Base-by-base conservation (phyloP, 1,284 basidiomycete genomes). In the Neonothopanus nambi region DNA sequence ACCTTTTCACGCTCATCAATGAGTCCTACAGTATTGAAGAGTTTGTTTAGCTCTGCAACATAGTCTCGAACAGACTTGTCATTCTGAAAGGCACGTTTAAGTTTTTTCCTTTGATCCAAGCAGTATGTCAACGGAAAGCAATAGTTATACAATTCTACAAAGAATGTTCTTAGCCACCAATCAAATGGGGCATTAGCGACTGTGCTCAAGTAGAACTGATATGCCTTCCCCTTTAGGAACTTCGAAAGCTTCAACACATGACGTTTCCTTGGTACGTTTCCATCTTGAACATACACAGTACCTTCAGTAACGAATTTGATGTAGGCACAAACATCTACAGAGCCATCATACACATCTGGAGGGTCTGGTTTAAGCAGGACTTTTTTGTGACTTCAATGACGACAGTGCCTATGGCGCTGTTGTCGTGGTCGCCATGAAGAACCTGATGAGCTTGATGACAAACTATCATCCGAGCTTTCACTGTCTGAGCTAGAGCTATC, bases 71-170 rank as follows among this genome's bases (percentile, higher is more conserved):
- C 61, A 1, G 57, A 50, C 38, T 58, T 60, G 21, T 63, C 51
- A 45, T 62, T 55, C 39, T 70, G 68, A 37, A 53, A 56, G 37
- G 55, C 57, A 0, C 48, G 36, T 2, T 55, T 37, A 1, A 72
- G 55, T 28, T 67, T 63, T 26, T 61, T 47, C 0, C 63, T 30
- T 49, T 66, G 64, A 36, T 61, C 52, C 13, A 57, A 45, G 3
- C 69, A 59, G 52, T 69, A 77, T 37, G 75, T 63, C 0, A 68
- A 50, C 0, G 72, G 74, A 64, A 80, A 80, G 47, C 75, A 77
- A 52, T 74, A 71, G 52, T 76, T 66, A 53, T 74, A 79, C 2
- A 79, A 48, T 5, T 59, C 73, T 0, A 56, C 37, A 45, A 76
- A 74, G 55, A 78, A 69, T 7, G 57, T 20, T 5, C 59, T 30